phyloP scores from a whole-genome alignment of 805 yeast genomes.

The Millerozyma acaciae region DNA sequence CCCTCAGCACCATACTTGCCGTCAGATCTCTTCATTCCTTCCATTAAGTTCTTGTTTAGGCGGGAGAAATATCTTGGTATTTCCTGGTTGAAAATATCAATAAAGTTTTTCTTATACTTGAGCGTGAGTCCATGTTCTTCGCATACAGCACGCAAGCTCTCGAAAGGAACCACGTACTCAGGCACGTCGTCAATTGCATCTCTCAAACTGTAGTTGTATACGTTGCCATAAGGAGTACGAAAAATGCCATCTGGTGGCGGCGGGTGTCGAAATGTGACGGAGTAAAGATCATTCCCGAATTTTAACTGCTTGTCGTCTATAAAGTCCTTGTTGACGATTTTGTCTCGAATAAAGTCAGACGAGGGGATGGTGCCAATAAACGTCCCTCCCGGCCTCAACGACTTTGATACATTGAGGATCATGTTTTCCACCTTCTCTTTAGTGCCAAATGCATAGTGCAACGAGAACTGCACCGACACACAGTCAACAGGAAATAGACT shows the following conservation, averaged over 20 bases:
- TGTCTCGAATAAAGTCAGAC: conserved; percentile 73
- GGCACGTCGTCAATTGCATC: conserved; percentile 98
- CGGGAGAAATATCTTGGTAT: conserved; percentile 61
- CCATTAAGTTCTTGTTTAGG: conserved; percentile 57
- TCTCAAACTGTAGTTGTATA: conserved; percentile 72
- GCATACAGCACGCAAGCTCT: conserved; percentile 75
- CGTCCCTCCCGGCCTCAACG: conserved; percentile 76
- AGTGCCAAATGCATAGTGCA: conserved; percentile 91
- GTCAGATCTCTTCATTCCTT: conserved; percentile 69
- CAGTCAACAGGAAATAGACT: conserved; percentile 78
- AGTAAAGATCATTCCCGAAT: conserved; percentile 85
- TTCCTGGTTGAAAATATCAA: conserved; percentile 77
- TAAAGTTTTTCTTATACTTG: conserved; percentile 69
- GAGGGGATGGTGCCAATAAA: conserved; percentile 95
- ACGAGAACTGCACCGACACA: conserved; percentile 86
- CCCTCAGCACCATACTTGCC: conserved; percentile 87
- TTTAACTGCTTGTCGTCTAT: conserved; percentile 45
- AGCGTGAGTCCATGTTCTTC: conserved; percentile 77
- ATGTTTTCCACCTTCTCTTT: conserved; percentile 75
- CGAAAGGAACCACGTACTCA: conserved; percentile 95
- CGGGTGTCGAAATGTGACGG: conserved; percentile 72
- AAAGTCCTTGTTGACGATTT: conserved; percentile 47
- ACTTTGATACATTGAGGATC: conserved; percentile 69
- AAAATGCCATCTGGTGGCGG: conserved; percentile 77
- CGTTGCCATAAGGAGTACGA: conserved; percentile 74